Percentiles rank a stretch among this genome's conserved stretches.
Conservation (phyloP, 345 rosid species). For the Combretum micranthum region DNA sequence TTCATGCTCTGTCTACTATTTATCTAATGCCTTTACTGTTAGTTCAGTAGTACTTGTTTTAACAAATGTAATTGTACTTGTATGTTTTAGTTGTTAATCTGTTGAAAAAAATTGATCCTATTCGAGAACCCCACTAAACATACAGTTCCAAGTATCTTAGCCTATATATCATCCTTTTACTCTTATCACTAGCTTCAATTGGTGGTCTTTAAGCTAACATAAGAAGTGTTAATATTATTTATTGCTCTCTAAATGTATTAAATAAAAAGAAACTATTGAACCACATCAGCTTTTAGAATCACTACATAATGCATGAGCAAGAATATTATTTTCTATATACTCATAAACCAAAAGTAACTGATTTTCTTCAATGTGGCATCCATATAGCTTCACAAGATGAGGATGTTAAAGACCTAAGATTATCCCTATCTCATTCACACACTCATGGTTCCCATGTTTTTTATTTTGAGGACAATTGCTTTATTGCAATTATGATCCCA, state of each 20-base stretch:
- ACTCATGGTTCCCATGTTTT: conserved; percentile 40
- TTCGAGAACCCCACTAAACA: too few relatives aligned
- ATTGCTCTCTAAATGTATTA: not conserved
- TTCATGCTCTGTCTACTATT: too few relatives aligned
- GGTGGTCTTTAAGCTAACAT: not conserved
- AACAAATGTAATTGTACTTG: too few relatives aligned
- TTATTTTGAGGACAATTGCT: conserved; percentile 62
- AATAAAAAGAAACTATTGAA: not conserved
- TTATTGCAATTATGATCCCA: conserved; percentile 28
- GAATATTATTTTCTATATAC: conserved; percentile 23
- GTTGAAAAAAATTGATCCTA: too few relatives aligned
- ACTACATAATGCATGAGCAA: conserved; percentile 18
- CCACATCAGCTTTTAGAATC: not conserved
- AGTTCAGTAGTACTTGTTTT: too few relatives aligned
- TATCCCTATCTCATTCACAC: conserved; percentile 18
- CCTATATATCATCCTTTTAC: too few relatives aligned
- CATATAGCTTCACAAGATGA: conserved; percentile 18
- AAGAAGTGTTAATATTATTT: not conserved
- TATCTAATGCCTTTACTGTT: too few relatives aligned
- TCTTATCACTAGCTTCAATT: too few relatives aligned
- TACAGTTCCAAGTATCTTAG: too few relatives aligned
- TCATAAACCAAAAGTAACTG: conserved; percentile 19
- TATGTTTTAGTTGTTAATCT: too few relatives aligned
- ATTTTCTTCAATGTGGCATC: conserved; percentile 21
- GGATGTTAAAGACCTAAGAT: conserved; percentile 21